Evolutionary conservation across 257 asterid genomes (phyloP), one percentile per base, ranked within the genome.

Genomic region (Nicotiana paniculata): DNA sequence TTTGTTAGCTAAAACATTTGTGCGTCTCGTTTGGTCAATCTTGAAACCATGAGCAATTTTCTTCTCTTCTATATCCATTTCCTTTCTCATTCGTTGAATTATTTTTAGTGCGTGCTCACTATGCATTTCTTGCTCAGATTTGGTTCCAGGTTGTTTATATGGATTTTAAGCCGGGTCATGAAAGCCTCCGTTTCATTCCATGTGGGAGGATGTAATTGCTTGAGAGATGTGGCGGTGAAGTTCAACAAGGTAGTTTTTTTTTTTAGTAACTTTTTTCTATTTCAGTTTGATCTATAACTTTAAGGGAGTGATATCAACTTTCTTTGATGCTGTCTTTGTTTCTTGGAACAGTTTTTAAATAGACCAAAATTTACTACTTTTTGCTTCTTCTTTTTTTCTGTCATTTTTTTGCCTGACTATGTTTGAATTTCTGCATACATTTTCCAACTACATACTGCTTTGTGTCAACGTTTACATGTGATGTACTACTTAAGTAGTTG

Each of bases 131-230:
- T 86, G 16, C 85, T 84, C 95, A 95, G 99, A 89, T 93, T 91
- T 89, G 97, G 93, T 83, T 93, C 97, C 90, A 90, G 97, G 93
- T 85, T 93, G 86, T 84, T 93, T 89, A 91, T 92, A 66, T 90
- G 97, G 94, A 85, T 91, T 85, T 91, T 95, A 86, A 87, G 97
- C 90, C 92, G 95, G 85, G 83, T 89, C 68, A 53, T 95, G 93
- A 93, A 93, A 85, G 97, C 93, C 80, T 92, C 98, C 46, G 91
- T 95, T 81, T 92, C 91, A 84, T 92, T 92, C 83, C 91, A 93
- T 21, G 87, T 95, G 83, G 95, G 95, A 67, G 99, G 99, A 86
- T 93, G 98, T 95, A 95, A 95, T 88, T 90, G 99, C 86, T 86
- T 95, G 90, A 91, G 97, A 88, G 99, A 95, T 77, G 83, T 95